Base-by-base conservation (phyloP, 2,329 filamentous ascomycete species). In the Ophiostoma australiae region DNA sequence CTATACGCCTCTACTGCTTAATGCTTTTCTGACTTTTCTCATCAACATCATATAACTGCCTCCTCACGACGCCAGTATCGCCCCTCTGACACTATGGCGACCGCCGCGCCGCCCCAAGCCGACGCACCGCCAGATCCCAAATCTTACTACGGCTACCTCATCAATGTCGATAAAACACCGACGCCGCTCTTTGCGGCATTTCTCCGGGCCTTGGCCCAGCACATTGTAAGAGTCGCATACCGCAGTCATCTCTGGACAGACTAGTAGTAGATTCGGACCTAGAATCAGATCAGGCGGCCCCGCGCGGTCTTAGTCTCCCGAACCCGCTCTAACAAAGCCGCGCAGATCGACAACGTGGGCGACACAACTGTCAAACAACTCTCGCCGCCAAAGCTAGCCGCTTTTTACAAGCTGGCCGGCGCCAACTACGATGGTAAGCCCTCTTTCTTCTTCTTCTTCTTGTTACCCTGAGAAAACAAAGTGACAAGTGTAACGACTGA, bases 321-420 rank as follows among this genome's bases (percentile, higher is more conserved):
- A 61, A 27, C 58, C 15, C 4, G 15, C 27, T 48, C 67, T 69
- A 71, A 72, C 72, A n/a, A 52, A 3, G 4, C 27, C 39, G n/a
- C 73, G 31, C 73, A 91, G 89, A 83, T 83, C 68, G 78, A 81
- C 67, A 80, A 88, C 68, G 81, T 91, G 72, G 88, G 87, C 71
- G 87, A 90, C 78, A 84, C 81, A 75, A 81, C 82, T 37, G 81
- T 84, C 31, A 80, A 79, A 58, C 79, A 82, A 68, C 79, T 91
- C 52, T 91, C 86, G 6, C 90, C 91, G 0, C 81, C 84, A 69
- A 93, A 93, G 77, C 82, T 94, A 61, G 89, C 91, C n/a, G 83
- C 86, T 55, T 94, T 93, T 78, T 94, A 94, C 80, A 88, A 87
- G 77, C 82, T 85, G 37, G 90, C 92, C 20, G 91, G 91, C 71